Evolutionary conservation across 176 grass and related monocot genomes (phyloP), one percentile per base, ranked within the genome.

Genomic region (Juncus inflexus): DNA sequence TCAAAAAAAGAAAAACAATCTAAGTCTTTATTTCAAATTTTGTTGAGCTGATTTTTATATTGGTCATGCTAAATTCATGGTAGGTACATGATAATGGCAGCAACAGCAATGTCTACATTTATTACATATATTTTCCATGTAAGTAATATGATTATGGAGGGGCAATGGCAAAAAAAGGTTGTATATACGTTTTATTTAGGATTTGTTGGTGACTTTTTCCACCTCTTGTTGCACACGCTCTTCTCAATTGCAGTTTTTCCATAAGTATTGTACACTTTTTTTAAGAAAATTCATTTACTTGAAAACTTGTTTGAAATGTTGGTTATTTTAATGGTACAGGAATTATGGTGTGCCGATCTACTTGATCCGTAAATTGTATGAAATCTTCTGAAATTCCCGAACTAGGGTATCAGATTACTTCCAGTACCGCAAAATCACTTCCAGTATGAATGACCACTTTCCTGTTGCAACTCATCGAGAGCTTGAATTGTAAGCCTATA

Each of bases 151-250:
- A 74, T 97, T 43, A 86, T 86, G 85, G 94, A 97, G 75, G 88
- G 88, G 50, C 94, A 91, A 78, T 97, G 94, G 94, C 87, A 97
- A 74, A 91, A 58, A 42, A 97, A 97, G 64, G 94, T 87, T 50
- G 87, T 97, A 45, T 97, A 91, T 80, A 97, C 88, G 67, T 97
- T 97, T 84, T 97, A 97, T 69, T 73, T 92, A 61, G 94, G 91
- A 67, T 79, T 97, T 55, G 74, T 97, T 53, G 86, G 85, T 59
- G 94, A 97, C 80, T 87, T 97, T 75, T 79, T 97, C 42, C 94
- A 92, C 72, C 67, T 97, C 56, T 91, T 87, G 70, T 64, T 97
- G 61, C 91, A 97, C 75, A 92, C 91, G 82, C 72, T 97, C 8
- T 97, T 97, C 69, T 97, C 91, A 84, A 56, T 92, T 74, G 81